Percentiles rank a stretch among this genome's conserved stretches.
Evolutionary conservation across 441 rosid genomes (phyloP).

Genomic region (Biscutella laevigata): DNA sequence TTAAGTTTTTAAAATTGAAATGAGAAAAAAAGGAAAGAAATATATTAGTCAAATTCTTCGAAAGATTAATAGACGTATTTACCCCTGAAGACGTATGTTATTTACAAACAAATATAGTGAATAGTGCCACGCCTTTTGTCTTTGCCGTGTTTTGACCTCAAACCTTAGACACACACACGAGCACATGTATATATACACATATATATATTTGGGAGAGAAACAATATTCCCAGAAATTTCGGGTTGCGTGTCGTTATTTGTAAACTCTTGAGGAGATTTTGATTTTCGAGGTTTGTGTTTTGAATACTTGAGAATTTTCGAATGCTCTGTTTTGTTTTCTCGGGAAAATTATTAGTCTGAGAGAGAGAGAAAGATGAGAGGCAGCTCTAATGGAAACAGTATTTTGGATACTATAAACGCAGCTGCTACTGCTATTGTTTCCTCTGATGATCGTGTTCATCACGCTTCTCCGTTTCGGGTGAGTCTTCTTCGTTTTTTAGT

Average conservation of each 20-base stretch:
- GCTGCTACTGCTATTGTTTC: constrained; percentile 78
- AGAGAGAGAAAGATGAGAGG: constrained; percentile 35
- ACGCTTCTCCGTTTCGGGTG: constrained; percentile 31
- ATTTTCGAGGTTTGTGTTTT: background rate
- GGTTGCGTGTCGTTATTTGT: constrained; percentile 20
- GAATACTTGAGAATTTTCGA: background rate
- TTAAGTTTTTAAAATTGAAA: background rate
- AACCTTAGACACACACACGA: constrained; percentile 19
- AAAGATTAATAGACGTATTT: constrained; percentile 8
- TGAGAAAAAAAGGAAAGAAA: background rate
- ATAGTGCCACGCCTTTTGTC: constrained; percentile 23
- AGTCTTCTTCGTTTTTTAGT: constrained; percentile 6
- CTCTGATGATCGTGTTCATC: constrained; percentile 63
- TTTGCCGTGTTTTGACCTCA: constrained; percentile 35
- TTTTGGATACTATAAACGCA: constrained; percentile 64
- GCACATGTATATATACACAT: background rate
- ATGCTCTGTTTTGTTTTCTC: constrained; percentile 27
- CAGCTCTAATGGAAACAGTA: constrained; percentile 32
- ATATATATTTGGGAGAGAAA: constrained; percentile 1
- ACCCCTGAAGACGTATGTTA: constrained; percentile 2
- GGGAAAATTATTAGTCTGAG: constrained; percentile 16
- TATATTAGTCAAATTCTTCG: constrained; percentile 18
- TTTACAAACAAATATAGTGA: constrained; percentile 12
- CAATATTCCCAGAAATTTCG: constrained; percentile 28
- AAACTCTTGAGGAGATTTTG: background rate